Base-by-base conservation (phyloP, 805 yeast genomes). In the Limtongia smithiae region DNA sequence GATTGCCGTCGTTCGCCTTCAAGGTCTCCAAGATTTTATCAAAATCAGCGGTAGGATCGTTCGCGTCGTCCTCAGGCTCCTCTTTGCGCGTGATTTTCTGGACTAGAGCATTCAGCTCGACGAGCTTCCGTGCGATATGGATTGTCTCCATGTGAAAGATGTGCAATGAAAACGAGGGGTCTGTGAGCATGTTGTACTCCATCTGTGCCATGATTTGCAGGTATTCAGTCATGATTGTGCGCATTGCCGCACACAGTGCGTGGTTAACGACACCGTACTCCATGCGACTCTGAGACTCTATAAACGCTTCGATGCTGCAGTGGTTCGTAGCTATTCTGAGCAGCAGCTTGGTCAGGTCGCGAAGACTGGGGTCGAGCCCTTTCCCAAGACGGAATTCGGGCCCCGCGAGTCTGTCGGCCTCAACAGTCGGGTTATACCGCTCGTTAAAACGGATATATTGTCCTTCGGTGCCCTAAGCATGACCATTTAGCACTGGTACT, bases 371-470 rank as follows among this genome's bases (percentile, higher is more conserved):
- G 60, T 87, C 95, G 60, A 93, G 69, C 50, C 78, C 80, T 57
- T 80, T 83, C 36, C 85, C 82, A 22, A 88, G 76, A 54, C 79
- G 75, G 65, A 76, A 89, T 51, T 83, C 91, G 0, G 95, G 94
- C 0, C 94, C 95, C 12, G 64, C 64, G 3, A 83, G 66, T 37
- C 76, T 64, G 30, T 74, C 71, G 12, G 67, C 69, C 8, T 65
- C 68, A 30, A 67, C 62, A 0, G 53, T 50, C 0, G 81, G 80
- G 59, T 80, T 78, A 61, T 78, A 86, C 18, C 73, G 71, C 37
- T 79, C 83, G 28, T 82, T 75, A 62, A 76, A 87, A 37, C 89
- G 71, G 31, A 91, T 78, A 61, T 84, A 87, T 18, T 73, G 72
- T 0, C 97, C 97, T 64, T 89, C 95, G 27, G 50, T 24, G 75